Conservation (phyloP, 192 early-diverging fungal species). For the Chytriomyces sp. region DNA sequence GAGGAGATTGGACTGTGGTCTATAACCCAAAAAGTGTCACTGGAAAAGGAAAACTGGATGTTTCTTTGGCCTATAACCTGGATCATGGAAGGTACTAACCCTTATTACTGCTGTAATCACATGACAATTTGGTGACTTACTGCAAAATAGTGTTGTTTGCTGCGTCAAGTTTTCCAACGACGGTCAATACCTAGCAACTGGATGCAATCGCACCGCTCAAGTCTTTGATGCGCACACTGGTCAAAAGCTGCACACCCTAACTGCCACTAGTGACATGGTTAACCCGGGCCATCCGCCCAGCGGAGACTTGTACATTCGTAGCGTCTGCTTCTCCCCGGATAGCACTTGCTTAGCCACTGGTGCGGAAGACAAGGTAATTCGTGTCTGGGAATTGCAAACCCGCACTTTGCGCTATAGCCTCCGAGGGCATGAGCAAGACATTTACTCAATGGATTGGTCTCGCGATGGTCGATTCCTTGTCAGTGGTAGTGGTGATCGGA, state of each 20-base stretch:
- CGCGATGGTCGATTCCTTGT: slow-evolving; percentile 86
- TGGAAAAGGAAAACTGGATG: slow-evolving; percentile 34
- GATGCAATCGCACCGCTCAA: slow-evolving; percentile 88
- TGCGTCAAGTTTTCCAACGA: slow-evolving; percentile 97
- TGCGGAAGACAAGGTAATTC: slow-evolving; percentile 93
- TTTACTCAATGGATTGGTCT: slow-evolving; percentile 94
- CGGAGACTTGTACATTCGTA: slow-evolving; percentile 95
- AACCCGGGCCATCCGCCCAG: slow-evolving; percentile 3
- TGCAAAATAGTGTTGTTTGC: slow-evolving; percentile 82
- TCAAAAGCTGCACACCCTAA: slow-evolving; percentile 38
- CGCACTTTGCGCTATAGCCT: slow-evolving; percentile 53
- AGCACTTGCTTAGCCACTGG: slow-evolving; percentile 91
- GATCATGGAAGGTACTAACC: slow-evolving; percentile 61
- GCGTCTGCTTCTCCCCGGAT: slow-evolving; percentile 95
- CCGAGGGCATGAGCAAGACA: slow-evolving; percentile 92
- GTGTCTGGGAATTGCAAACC: slow-evolving; percentile 67
- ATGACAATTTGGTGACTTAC: too few relatives aligned
- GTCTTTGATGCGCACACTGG: slow-evolving; percentile 85
- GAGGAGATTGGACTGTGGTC: slow-evolving; percentile 87
- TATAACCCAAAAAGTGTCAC: slow-evolving; percentile 46
- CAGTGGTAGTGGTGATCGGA: slow-evolving; percentile 69
- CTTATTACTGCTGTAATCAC: background rate
- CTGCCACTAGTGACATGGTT: slow-evolving; percentile 3
- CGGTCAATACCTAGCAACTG: slow-evolving; percentile 90
- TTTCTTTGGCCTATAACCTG: slow-evolving; percentile 53